phyloP scores from a whole-genome alignment of 73 alveolate species.

The Paramecium bursaria region DNA sequence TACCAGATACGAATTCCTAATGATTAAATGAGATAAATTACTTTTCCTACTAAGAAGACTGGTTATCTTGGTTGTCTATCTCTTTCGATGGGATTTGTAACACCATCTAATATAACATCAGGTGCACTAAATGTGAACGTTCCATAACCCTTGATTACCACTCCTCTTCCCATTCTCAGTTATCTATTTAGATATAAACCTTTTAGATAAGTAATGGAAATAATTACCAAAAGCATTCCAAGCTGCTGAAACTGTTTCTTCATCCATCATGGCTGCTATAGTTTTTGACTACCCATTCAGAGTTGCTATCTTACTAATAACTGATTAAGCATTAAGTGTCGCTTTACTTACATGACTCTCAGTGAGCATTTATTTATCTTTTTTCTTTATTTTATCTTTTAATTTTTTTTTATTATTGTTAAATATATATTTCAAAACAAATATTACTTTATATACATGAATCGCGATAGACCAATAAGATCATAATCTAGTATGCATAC shows the following conservation, averaged over 20 bases:
- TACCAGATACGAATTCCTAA: conserved; percentile 69
- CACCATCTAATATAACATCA: conserved; percentile 66
- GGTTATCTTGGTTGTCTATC: conserved; percentile 66
- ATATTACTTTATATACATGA: conserved; percentile 20
- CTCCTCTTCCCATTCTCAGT: conserved; percentile 71
- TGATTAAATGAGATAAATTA: neutral
- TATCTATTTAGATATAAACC: conserved; percentile 63
- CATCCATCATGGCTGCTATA: conserved; percentile 16
- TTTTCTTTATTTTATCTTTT: conserved; percentile 4
- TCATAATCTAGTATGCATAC: conserved; percentile 7
- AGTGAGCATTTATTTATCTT: too few species aligned
- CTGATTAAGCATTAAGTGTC: conserved; percentile 43
- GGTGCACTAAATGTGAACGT: conserved; percentile 74
- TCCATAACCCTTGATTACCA: conserved; percentile 56
- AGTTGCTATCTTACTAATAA: conserved; percentile 55
- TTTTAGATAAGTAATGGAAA: neutral
- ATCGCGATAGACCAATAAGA: neutral
- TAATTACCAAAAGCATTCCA: conserved; percentile 57
- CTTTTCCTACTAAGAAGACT: conserved; percentile 63
- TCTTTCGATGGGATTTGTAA: conserved; percentile 69
- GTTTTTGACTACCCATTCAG: conserved; percentile 45
- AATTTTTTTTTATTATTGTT: neutral
- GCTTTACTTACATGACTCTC: conserved; percentile 52
- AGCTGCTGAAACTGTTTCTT: conserved; percentile 60
- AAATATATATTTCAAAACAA: neutral